phyloP scores from a whole-genome alignment of 768 basidiomycete species.

The Cystoderma amianthinum region DNA sequence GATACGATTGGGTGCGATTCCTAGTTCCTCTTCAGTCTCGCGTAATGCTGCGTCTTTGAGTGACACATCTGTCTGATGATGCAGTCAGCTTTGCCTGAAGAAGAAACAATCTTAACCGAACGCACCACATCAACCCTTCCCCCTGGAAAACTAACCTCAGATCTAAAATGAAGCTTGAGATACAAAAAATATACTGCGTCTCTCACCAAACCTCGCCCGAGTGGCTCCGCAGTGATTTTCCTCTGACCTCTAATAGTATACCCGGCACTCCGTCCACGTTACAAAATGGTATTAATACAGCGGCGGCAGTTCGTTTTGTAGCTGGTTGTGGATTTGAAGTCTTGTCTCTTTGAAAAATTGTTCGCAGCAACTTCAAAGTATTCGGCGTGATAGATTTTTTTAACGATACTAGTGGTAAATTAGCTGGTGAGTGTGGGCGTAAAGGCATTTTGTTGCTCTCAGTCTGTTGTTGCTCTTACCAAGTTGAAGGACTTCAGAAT shows the following conservation, averaged over 20 bases:
- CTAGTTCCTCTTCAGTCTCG: constrained; percentile 73
- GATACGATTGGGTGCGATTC: constrained; percentile 49
- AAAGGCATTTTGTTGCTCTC: too few relatives aligned
- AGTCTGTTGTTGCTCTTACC: too few relatives aligned
- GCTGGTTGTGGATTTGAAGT: constrained; percentile 5
- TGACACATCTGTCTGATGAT: constrained; percentile 41
- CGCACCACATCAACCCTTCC: constrained; percentile 60
- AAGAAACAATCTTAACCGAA: constrained; percentile 6
- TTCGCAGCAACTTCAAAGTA: constrained; percentile 22
- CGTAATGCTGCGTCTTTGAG: constrained; percentile 54
- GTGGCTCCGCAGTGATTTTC: constrained; percentile 56
- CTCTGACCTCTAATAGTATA: constrained; percentile 66
- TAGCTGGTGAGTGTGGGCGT: constrained; percentile 6
- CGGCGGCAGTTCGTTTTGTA: constrained; percentile 32
- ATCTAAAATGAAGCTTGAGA: neutral
- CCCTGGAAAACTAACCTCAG: constrained; percentile 57
- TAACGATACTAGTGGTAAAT: constrained; percentile 18
- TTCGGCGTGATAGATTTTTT: constrained; percentile 33
- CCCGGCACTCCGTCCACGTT: constrained; percentile 64
- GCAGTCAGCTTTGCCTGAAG: constrained; percentile 8
- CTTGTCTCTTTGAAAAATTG: constrained; percentile 10
- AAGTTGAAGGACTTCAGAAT: too few relatives aligned
- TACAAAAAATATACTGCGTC: neutral
- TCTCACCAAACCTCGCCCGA: constrained; percentile 78
- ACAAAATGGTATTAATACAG: constrained; percentile 72